Evolutionary conservation across 2,329 filamentous ascomycete genomes (phyloP).

Genomic region (Fusarium sp.): DNA sequence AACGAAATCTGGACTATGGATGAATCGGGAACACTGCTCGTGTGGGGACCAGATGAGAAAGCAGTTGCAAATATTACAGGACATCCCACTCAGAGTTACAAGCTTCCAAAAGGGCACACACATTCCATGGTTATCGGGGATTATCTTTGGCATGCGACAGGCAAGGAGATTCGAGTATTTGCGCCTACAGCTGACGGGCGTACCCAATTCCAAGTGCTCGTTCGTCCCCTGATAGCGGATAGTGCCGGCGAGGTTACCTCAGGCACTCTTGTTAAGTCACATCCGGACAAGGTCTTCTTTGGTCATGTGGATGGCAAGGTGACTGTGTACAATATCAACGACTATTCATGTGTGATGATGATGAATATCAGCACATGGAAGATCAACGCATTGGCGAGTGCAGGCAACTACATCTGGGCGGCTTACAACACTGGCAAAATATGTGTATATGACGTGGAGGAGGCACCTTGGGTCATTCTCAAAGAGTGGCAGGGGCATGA

Average conservation of each 20-base stretch:
- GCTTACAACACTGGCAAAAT: conserved; percentile 94
- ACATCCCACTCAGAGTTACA: conserved; percentile 76
- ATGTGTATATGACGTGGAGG: conserved; percentile 86
- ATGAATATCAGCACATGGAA: conserved; percentile 93
- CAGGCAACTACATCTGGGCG: conserved; percentile 87
- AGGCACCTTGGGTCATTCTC: conserved; percentile 85
- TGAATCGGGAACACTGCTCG: conserved; percentile 82
- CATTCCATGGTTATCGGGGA: conserved; percentile 89
- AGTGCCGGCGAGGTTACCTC: conserved; percentile 87
- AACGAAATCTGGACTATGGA: conserved; percentile 95
- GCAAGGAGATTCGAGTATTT: conserved; percentile 88
- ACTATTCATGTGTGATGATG: conserved; percentile 80
- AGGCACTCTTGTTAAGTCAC: conserved; percentile 76
- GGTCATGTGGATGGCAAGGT: conserved; percentile 95
- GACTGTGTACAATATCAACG: conserved; percentile 83
- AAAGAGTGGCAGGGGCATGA: conserved; percentile 97
- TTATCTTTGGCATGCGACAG: conserved; percentile 85
- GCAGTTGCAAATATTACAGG: conserved; percentile 78
- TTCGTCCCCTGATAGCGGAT: conserved; percentile 73
- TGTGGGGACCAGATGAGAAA: conserved; percentile 81
- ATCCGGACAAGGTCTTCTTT: conserved; percentile 83
- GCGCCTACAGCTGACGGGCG: conserved; percentile 74
- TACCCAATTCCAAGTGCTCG: conserved; percentile 76
- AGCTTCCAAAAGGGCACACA: conserved; percentile 80
- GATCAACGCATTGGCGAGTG: conserved; percentile 85